Conservation (phyloP, 345 rosid genomes). For the Aquilaria sinensis region DNA sequence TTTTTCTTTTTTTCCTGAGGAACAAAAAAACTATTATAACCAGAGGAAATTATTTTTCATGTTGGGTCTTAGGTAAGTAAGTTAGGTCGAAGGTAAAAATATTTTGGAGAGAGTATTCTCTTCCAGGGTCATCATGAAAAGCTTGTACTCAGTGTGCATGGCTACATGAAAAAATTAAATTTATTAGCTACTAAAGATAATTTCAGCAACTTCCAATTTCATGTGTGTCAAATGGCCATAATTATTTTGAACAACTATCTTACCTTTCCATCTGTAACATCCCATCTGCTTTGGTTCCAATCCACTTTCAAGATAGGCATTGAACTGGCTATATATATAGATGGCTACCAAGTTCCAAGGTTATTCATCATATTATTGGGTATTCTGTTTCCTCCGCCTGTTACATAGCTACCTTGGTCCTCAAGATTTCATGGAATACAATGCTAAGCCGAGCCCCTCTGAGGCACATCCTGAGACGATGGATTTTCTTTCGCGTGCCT, state of each 20-base stretch:
- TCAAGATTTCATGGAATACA: constrained; percentile 25
- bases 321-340: constrained; percentile 4
- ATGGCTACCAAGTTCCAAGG: not conserved
- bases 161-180: constrained; percentile 4
- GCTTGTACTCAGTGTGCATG: constrained; percentile 7
- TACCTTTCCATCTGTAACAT: constrained; percentile 33
- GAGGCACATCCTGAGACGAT: constrained; percentile 87
- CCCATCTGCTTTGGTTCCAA: constrained; percentile 18
- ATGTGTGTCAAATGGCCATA: no score
- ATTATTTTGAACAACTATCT: no score
- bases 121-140: no score
- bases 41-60: no score
- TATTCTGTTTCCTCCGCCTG: constrained; percentile 6
- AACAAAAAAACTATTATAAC: no score
- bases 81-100: no score
- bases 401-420: not conserved
- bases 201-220: no score
- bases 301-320: no score
- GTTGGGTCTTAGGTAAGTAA: no score
- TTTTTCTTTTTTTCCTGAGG: constrained; percentile 15
- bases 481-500: constrained; percentile 83
- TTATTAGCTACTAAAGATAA: no score
- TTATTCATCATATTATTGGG: constrained; percentile 9
- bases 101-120: no score
- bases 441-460: constrained; percentile 44